Percentiles rank a stretch among this genome's conserved stretches.
phyloP scores from a whole-genome alignment of 768 basidiomycete species.

The Cantharellus anzutake region DNA sequence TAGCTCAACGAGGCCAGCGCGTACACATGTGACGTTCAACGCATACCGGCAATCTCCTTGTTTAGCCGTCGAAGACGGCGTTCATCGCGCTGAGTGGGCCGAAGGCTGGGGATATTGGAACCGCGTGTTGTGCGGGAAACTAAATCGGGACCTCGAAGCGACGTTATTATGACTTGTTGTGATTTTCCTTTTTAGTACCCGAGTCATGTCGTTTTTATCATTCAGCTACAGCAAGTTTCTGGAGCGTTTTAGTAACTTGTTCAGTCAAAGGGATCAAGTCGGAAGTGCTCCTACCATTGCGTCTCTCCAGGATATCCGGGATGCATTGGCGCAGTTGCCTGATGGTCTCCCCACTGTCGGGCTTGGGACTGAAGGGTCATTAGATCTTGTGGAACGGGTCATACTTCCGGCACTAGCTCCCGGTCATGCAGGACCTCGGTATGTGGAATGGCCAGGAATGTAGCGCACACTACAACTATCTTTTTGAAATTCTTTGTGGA shows the following conservation, averaged over 20 bases:
- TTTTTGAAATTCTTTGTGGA: slow-evolving; percentile 1
- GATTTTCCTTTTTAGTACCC: too few species aligned
- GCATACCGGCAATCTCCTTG: slow-evolving; percentile 73
- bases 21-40: neutral
- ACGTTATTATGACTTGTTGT: neutral
- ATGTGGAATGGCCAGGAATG: neutral
- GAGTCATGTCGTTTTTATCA: too few species aligned
- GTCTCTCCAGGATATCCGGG: slow-evolving; percentile 6
- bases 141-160: neutral
- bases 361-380: slow-evolving; percentile 15
- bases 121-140: neutral
- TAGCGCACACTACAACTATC: slow-evolving; percentile 7
- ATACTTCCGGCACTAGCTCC: slow-evolving; percentile 17
- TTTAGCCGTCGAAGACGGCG: slow-evolving; percentile 79
- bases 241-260: neutral
- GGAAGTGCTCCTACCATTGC: neutral
- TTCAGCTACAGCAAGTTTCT: too few species aligned
- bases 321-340: slow-evolving; percentile 13
- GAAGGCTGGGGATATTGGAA: neutral
- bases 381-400: slow-evolving; percentile 14
- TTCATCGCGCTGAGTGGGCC: slow-evolving; percentile 40
- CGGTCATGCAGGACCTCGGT: slow-evolving; percentile 21
- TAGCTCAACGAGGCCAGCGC: neutral
- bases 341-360: slow-evolving; percentile 15
- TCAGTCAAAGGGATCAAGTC: neutral